phyloP scores from a whole-genome alignment of 805 yeast species.

The Metschnikowia koreensis region DNA sequence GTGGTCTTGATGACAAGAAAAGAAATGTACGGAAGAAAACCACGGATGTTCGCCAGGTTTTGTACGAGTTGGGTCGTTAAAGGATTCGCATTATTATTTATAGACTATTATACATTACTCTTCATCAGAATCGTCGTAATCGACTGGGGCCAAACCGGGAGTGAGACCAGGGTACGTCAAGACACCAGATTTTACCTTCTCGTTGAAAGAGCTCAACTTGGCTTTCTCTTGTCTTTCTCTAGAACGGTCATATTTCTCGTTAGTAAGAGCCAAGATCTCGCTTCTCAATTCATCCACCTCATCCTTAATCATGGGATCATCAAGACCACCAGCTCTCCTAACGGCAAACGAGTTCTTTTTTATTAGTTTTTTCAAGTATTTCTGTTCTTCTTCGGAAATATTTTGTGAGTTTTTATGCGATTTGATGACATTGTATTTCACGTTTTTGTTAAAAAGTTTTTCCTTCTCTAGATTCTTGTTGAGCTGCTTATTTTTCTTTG shows the following conservation, averaged over 20 bases:
- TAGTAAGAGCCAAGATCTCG: constrained; percentile 26
- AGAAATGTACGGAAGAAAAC: constrained; percentile 75
- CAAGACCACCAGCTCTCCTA: constrained; percentile 28
- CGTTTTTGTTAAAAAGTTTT: constrained; percentile 33
- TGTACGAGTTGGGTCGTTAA: constrained; percentile 48
- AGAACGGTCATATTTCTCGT: constrained; percentile 26
- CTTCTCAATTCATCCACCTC: constrained; percentile 30
- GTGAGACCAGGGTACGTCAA: constrained; percentile 64
- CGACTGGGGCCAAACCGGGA: constrained; percentile 86
- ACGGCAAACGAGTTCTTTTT: constrained; percentile 35
- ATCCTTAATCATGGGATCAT: constrained; percentile 28
- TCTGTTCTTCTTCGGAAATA: constrained; percentile 33
- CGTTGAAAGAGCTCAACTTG: constrained; percentile 27
- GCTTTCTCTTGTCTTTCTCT: constrained; percentile 21
- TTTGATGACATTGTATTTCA: constrained; percentile 41
- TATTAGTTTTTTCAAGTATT: constrained; percentile 38
- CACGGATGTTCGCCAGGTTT: constrained; percentile 75
- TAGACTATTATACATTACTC: constrained; percentile 19
- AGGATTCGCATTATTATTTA: constrained; percentile 6
- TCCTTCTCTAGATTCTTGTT: constrained; percentile 29
- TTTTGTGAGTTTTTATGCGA: constrained; percentile 23
- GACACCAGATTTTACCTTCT: constrained; percentile 43
- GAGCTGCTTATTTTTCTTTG: constrained; percentile 25
- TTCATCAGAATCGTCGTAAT: constrained; percentile 31
- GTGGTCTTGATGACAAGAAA: constrained; percentile 67